Base-by-base conservation (phyloP, 2,329 filamentous ascomycete species). In the Phyllosticta ampelicida region DNA sequence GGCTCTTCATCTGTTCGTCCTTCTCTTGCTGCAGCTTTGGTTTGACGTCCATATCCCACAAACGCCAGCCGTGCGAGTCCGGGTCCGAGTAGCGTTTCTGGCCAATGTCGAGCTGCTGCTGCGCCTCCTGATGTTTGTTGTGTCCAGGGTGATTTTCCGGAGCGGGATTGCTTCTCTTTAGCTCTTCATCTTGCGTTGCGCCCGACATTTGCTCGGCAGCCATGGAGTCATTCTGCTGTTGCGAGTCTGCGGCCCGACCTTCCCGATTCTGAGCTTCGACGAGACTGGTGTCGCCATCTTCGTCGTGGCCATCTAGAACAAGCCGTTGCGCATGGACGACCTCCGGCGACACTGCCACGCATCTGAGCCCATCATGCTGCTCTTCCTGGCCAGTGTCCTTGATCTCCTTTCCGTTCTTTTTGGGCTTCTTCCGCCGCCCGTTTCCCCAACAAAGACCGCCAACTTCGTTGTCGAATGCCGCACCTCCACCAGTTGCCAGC, bases 301-400 rank as follows among this genome's bases (percentile, higher is more conserved):
- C 51, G 20, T 48, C 51, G 9, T 51, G 30, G 23, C 16, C 18
- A 4, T 19, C 16, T 1, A 58, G 59, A 9, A 55, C 53, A 44
- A 59, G 58, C 51, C 63, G 64, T 53, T 65, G 60, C 19, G 63
- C 65, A n/a, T 63, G 62, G 23, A 68, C 65, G 8, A 67, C 36
- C 48, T 65, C 63, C 13, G 67, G 66, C 50, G 64, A 62, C 48
- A 66, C 65, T 11, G 63, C 65, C n/a, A 69, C 29, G 56, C 67
- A 70, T 54, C 65, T 55, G 2, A 63, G 63, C 59, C 60, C 67
- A 6, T 44, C 36, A 16, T 44, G 36, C 48, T 49, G 5, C 56
- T 57, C 11, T 51, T 53, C 21, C 52, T 64, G 5, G 62, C 61
- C 13, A 68, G 59, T 10, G 8, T 21, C 62, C 65, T 23, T 65